Evolutionary conservation across 225 moss, liverwort and hornwort genomes (phyloP).

Genomic region (Bryum argenteum): DNA sequence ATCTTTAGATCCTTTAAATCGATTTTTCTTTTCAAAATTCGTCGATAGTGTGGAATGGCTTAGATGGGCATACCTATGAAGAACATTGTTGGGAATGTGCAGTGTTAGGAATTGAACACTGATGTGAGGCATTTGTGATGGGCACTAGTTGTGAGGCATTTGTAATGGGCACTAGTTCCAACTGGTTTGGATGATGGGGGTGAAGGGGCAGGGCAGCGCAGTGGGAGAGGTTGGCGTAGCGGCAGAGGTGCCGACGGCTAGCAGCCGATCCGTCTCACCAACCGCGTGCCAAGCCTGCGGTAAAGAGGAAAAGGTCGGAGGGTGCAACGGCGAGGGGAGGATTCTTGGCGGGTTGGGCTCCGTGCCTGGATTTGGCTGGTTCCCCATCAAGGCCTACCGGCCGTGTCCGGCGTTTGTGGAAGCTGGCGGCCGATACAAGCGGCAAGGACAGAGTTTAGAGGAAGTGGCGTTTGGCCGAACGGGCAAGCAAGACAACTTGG

Average conservation of each 20-base stretch:
- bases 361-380: conserved; percentile 90
- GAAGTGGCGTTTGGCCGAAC: conserved; percentile 94
- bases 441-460: conserved; percentile 92
- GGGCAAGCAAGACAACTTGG: conserved; percentile 61
- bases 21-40: too few relatives aligned
- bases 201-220: conserved; percentile 27
- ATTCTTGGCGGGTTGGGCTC: conserved; percentile 90
- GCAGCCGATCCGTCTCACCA: conserved; percentile 18
- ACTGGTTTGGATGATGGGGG: conserved; percentile 5
- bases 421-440: conserved; percentile 77
- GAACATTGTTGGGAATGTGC: too few relatives aligned
- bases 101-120: too few relatives aligned
- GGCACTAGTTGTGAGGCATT: not conserved
- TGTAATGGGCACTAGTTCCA: not conserved
- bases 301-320: conserved; percentile 75
- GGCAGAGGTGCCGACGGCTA: conserved; percentile 30
- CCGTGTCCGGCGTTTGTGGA: conserved; percentile 94
- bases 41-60: too few relatives aligned
- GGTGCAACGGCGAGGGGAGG: conserved; percentile 96
- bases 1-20: too few relatives aligned
- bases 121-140: not conserved
- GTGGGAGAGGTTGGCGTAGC: conserved; percentile 1
- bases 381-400: conserved; percentile 91
- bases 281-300: conserved; percentile 76
- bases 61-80: too few relatives aligned